Percentiles rank a stretch among this genome's conserved stretches.
Conservation (phyloP, 768 basidiomycete genomes). For the Tricholoma flavovirens region DNA sequence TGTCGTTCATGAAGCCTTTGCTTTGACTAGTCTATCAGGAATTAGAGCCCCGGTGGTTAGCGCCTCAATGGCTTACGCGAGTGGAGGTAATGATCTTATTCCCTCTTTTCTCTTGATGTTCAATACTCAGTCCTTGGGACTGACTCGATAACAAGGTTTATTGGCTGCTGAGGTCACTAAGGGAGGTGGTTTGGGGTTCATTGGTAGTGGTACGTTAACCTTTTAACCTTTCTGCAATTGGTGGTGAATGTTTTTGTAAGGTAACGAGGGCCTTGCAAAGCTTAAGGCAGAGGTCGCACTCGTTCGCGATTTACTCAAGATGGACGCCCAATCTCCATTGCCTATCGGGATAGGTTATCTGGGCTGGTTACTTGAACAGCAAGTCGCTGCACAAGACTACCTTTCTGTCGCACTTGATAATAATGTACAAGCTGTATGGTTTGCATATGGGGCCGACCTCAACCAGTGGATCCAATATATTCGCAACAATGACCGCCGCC, state of each 20-base stretch:
- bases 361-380: conserved; percentile 58
- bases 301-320: conserved; percentile 40
- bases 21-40: conserved; percentile 16
- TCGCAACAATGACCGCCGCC: conserved; percentile 45
- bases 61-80: conserved; percentile 68
- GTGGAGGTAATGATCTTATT: conserved; percentile 38
- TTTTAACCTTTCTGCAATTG: not conserved
- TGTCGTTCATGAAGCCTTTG: too few species aligned
- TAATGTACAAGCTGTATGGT: conserved; percentile 63
- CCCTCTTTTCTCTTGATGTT: not conserved
- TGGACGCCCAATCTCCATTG: conserved; percentile 29
- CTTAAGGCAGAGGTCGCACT: conserved; percentile 39
- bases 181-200: conserved; percentile 73
- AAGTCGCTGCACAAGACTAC: conserved; percentile 34
- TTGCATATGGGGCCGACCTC: conserved; percentile 61
- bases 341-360: conserved; percentile 75
- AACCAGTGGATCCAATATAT: conserved; percentile 56
- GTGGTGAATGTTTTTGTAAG: conserved; percentile 25
- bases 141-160: conserved; percentile 12
- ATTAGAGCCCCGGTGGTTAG: conserved; percentile 49
- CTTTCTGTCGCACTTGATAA: conserved; percentile 48
- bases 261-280: conserved; percentile 18
- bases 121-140: too few species aligned
- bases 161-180: conserved; percentile 59
- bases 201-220: conserved; percentile 47